These are phyloP conservation scores for Candida ficus DNA, from an alignment of 805 yeast genomes.

Conservation along the genomic window DNA sequence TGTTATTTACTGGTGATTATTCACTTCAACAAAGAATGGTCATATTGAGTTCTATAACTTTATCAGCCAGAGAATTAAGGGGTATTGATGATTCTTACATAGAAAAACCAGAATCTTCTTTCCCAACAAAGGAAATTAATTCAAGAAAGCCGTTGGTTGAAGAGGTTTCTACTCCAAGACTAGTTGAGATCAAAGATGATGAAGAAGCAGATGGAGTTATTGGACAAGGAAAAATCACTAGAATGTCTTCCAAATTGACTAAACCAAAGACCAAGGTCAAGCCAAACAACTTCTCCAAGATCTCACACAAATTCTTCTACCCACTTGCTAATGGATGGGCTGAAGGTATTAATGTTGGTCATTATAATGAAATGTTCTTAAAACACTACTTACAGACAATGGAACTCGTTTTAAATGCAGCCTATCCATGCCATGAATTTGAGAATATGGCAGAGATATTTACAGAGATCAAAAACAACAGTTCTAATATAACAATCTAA, in stretches of 20 bases:
- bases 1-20: constrained; percentile 66
- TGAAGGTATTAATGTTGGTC: constrained; percentile 49
- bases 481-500: constrained; percentile 1
- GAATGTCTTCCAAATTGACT: constrained; percentile 33
- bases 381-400: constrained; percentile 48
- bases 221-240: constrained; percentile 18
- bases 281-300: constrained; percentile 29
- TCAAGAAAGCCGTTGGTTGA: constrained; percentile 11
- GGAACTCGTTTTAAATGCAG: constrained; percentile 40
- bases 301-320: constrained; percentile 42
- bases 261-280: constrained; percentile 8
- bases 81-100: constrained; percentile 53
- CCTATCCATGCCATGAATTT: constrained; percentile 39
- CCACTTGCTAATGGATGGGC: constrained; percentile 52
- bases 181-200: constrained; percentile 14
- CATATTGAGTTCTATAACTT: constrained; percentile 60
- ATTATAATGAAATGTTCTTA: constrained; percentile 44
- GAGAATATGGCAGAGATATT: constrained; percentile 29
- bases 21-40: constrained; percentile 75
- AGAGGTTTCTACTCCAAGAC: constrained; percentile 11
- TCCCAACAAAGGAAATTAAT: constrained; percentile 30
- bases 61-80: constrained; percentile 68
- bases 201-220: background rate
- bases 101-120: constrained; percentile 31
- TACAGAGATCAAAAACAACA: constrained; percentile 21